A percentile compares a stretch with the other conserved stretches of the same genome.
These are phyloP conservation scores for Dothidotthia symphoricarpi DNA, from an alignment of 2,329 filamentous ascomycete genomes.

Conservation along the genomic window DNA sequence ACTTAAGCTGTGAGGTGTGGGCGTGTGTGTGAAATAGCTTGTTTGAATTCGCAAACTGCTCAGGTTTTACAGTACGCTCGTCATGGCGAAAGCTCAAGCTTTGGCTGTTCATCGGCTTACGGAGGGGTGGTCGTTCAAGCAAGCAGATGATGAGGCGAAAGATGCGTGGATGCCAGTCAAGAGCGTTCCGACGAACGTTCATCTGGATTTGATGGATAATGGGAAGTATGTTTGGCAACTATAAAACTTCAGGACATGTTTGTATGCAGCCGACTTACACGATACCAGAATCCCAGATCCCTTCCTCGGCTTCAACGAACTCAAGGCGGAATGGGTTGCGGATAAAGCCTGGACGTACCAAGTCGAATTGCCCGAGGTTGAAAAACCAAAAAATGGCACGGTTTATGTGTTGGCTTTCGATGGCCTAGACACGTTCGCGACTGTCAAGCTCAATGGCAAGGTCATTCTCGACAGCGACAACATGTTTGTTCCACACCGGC, in stretches of 20 bases:
- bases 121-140: constrained; percentile 49
- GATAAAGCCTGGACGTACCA: constrained; percentile 51
- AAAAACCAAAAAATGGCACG: constrained; percentile 24
- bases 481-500: constrained; percentile 62
- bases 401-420: constrained; percentile 58
- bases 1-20: too few relatives aligned
- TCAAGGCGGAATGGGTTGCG: constrained; percentile 51
- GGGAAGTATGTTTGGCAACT: constrained; percentile 40
- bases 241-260: too few relatives aligned
- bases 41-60: background rate
- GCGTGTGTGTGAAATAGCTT: too few relatives aligned
- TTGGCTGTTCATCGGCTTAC: constrained; percentile 34
- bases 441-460: constrained; percentile 55
- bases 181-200: constrained; percentile 49
- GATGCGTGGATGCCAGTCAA: constrained; percentile 47
- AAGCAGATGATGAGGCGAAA: constrained; percentile 42
- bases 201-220: constrained; percentile 49
- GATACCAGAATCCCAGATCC: constrained; percentile 49
- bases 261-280: constrained; percentile 1
- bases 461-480: constrained; percentile 59
- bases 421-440: constrained; percentile 64
- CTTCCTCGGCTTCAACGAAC: constrained; percentile 52
- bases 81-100: constrained; percentile 29
- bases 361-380: constrained; percentile 40
- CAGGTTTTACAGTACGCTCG: background rate